phyloP scores from a whole-genome alignment of 345 rosid species.

The Barbarea vulgaris region DNA sequence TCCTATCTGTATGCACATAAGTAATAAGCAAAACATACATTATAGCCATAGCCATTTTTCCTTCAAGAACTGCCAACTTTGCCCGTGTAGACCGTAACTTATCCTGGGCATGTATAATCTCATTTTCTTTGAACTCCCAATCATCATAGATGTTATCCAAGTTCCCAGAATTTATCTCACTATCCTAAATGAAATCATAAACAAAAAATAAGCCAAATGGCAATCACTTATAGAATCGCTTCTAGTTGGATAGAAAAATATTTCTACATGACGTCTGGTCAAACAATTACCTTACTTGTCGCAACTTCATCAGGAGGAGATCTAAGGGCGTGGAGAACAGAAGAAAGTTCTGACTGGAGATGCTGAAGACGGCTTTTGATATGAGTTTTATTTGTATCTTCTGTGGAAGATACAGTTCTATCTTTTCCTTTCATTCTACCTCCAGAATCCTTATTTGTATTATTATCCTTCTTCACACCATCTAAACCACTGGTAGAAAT shows the following conservation, averaged over 20 bases:
- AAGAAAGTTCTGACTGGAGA: conserved; percentile 78
- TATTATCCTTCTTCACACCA: conserved; percentile 28
- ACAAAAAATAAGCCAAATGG: conserved; percentile 17
- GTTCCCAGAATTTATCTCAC: conserved; percentile 38
- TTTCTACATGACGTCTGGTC: not conserved
- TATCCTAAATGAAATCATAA: conserved; percentile 30
- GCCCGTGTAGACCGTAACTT: conserved; percentile 80
- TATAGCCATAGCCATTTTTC: conserved; percentile 83
- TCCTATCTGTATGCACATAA: not conserved
- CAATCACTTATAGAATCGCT: conserved; percentile 18
- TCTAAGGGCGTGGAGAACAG: conserved; percentile 64
- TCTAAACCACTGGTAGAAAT: conserved; percentile 25
- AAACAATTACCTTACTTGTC: conserved; percentile 46
- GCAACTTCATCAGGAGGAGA: conserved; percentile 49
- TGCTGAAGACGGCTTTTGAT: conserved; percentile 62
- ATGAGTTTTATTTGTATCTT: conserved; percentile 43
- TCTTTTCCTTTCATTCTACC: conserved; percentile 42
- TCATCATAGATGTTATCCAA: conserved; percentile 69
- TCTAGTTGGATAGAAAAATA: conserved; percentile 2
- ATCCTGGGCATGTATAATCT: conserved; percentile 66
- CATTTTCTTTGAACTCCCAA: conserved; percentile 84
- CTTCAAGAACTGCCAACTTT: conserved; percentile 80
- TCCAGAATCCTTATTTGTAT: conserved; percentile 35
- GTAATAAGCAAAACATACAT: conserved; percentile 47
- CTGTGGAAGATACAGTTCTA: conserved; percentile 35